Conservation (phyloP, 306 rosid species). For the Urtica urens region DNA sequence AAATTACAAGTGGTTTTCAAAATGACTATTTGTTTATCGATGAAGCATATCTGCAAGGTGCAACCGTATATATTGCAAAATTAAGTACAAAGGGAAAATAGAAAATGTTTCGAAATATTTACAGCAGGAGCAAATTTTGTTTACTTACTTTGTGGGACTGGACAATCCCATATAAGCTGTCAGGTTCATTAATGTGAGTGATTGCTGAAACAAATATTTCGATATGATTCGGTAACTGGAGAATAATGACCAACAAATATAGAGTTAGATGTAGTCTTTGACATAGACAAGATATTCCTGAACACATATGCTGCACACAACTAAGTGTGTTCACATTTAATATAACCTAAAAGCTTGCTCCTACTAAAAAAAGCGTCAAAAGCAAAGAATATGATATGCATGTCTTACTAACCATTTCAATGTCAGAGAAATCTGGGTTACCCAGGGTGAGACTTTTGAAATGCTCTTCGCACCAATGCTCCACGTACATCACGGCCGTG, state of each 20-base stretch:
- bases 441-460: slow-evolving; percentile 61
- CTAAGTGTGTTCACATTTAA: too few relatives aligned
- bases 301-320: neutral
- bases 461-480: slow-evolving; percentile 90
- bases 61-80: too few relatives aligned
- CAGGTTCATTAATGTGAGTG: slow-evolving; percentile 85
- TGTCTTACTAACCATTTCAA: slow-evolving; percentile 43
- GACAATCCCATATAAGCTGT: slow-evolving; percentile 88
- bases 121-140: slow-evolving; percentile 2
- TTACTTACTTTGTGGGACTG: slow-evolving; percentile 74
- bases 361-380: neutral
- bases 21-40: too few relatives aligned
- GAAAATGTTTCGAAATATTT: neutral
- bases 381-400: slow-evolving; percentile 8
- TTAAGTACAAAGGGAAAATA: too few relatives aligned
- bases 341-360: too few relatives aligned
- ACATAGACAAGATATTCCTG: neutral
- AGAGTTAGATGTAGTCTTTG: neutral
- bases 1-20: too few relatives aligned
- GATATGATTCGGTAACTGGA: slow-evolving; percentile 72
- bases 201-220: slow-evolving; percentile 76
- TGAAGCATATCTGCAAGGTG: too few relatives aligned
- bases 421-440: slow-evolving; percentile 72
- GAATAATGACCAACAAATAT: slow-evolving; percentile 14
- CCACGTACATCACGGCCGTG: slow-evolving; percentile 77